Conservation (phyloP, 768 basidiomycete species). For the Tubosaeta sp. region DNA sequence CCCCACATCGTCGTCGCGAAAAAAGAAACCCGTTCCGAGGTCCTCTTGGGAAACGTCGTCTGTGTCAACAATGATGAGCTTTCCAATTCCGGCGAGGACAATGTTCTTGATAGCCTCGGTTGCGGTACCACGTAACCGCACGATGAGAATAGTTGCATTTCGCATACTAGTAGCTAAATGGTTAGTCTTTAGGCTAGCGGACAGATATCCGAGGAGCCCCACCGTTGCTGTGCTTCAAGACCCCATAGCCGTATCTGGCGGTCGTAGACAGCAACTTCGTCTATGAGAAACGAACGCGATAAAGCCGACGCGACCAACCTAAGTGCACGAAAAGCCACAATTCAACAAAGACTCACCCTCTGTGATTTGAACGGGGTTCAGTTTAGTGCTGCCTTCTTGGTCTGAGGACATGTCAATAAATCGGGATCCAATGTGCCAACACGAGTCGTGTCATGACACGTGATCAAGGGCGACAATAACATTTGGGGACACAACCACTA, state of each 20-base stretch:
- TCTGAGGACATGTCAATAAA: slow-evolving; percentile 16
- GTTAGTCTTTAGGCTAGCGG: slow-evolving; percentile 8
- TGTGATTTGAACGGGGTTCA: slow-evolving; percentile 50
- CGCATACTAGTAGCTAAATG: slow-evolving; percentile 63
- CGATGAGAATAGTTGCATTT: slow-evolving; percentile 83
- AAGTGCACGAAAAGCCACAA: neutral
- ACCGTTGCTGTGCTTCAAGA: slow-evolving; percentile 95
- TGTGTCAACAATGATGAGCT: slow-evolving; percentile 78
- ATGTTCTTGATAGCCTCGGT: slow-evolving; percentile 97
- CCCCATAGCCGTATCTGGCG: slow-evolving; percentile 98
- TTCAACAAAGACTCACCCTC: slow-evolving; percentile 48
- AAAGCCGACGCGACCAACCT: slow-evolving; percentile 2
- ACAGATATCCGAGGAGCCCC: slow-evolving; percentile 13
- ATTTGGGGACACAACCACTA: neutral
- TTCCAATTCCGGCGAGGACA: slow-evolving; percentile 93
- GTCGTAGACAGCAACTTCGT: slow-evolving; percentile 86
- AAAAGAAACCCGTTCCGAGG: slow-evolving; percentile 90
- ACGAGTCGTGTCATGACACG: slow-evolving; percentile 11
- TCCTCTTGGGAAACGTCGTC: slow-evolving; percentile 77
- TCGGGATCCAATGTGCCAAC: no score
- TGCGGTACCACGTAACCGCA: slow-evolving; percentile 76
- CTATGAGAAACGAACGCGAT: slow-evolving; percentile 22
- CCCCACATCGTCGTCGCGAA: slow-evolving; percentile 89
- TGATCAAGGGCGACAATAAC: slow-evolving; percentile 10
- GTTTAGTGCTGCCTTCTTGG: slow-evolving; percentile 29